These are phyloP conservation scores for Penicillium sp. DNA, from an alignment of 2,329 filamentous ascomycete genomes.

Conservation along the genomic window DNA sequence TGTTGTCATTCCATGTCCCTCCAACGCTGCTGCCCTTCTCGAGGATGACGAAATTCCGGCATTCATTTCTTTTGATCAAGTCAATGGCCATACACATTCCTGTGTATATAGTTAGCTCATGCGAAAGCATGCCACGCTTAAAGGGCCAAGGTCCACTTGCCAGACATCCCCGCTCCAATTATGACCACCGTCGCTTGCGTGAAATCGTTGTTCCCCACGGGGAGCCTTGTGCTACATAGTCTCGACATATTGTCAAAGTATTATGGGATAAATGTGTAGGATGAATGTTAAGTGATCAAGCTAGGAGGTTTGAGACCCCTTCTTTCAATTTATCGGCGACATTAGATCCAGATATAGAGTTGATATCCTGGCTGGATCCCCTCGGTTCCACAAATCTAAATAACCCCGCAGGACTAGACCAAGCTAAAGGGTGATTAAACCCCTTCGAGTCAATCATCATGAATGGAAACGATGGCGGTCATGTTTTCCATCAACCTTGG, in stretches of 20 bases:
- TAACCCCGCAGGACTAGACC: background rate
- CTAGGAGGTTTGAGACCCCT: background rate
- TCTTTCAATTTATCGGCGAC: background rate
- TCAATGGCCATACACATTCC: conserved; percentile 61
- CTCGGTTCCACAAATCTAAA: background rate
- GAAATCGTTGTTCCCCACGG: conserved; percentile 50
- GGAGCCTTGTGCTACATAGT: conserved; percentile 9
- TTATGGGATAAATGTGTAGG: background rate
- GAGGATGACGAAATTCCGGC: conserved; percentile 22
- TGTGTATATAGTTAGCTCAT: conserved; percentile 2
- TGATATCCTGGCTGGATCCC: background rate
- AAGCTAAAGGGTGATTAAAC: background rate
- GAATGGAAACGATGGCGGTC: too few species aligned
- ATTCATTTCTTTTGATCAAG: conserved; percentile 44
- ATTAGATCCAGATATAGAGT: background rate
- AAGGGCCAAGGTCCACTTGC: conserved; percentile 26
- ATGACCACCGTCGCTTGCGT: conserved; percentile 58
- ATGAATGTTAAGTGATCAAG: background rate
- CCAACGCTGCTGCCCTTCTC: conserved; percentile 22
- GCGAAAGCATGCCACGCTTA: background rate
- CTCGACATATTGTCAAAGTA: conserved; percentile 6
- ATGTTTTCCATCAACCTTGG: background rate
- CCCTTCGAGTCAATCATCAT: background rate
- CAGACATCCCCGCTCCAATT: conserved; percentile 58
- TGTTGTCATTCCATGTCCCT: conserved; percentile 45